phyloP scores from a whole-genome alignment of 306 rosid genomes.

The Purshia tridentata region DNA sequence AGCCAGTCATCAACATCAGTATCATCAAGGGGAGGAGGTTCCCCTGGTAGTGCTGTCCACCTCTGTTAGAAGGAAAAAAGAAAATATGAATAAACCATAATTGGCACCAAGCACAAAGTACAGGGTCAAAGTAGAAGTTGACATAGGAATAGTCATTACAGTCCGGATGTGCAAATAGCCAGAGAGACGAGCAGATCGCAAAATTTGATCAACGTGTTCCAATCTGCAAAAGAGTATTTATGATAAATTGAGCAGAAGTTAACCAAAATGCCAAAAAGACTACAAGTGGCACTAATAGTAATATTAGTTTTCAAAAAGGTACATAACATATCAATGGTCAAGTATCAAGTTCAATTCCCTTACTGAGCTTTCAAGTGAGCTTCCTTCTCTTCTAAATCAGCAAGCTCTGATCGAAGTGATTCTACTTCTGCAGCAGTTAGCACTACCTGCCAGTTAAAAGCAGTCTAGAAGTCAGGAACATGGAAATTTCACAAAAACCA shows the following conservation, averaged over 20 bases:
- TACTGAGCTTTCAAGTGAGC: slow-evolving; percentile 87
- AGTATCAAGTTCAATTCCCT: slow-evolving; percentile 32
- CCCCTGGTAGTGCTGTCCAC: slow-evolving; percentile 83
- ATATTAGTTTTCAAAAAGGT: background rate
- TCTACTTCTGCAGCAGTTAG: slow-evolving; percentile 66
- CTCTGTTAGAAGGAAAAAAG: slow-evolving; percentile 40
- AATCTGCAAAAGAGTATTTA: slow-evolving; percentile 42
- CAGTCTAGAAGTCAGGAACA: slow-evolving; percentile 24
- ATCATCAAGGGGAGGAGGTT: slow-evolving; percentile 81
- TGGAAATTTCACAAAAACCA: slow-evolving; percentile 16
- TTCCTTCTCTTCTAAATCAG: slow-evolving; percentile 81
- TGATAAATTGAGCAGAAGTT: background rate
- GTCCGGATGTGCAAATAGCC: slow-evolving; percentile 80
- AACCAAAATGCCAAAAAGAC: slow-evolving; percentile 13
- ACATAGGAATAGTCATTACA: slow-evolving; percentile 43
- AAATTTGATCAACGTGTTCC: slow-evolving; percentile 73
- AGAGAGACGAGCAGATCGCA: slow-evolving; percentile 78
- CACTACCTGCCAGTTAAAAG: slow-evolving; percentile 52
- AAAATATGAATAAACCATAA: slow-evolving; percentile 14
- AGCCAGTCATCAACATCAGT: slow-evolving; percentile 80
- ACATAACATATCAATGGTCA: slow-evolving; percentile 14
- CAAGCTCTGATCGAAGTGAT: slow-evolving; percentile 77
- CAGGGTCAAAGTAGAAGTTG: slow-evolving; percentile 16
- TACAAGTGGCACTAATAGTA: slow-evolving; percentile 6
- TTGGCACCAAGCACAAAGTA: slow-evolving; percentile 7